A percentile compares a stretch with the other conserved stretches of the same genome.
Evolutionary conservation across 345 rosid genomes (phyloP).

Genomic region (Eucalyptus paniculata): DNA sequence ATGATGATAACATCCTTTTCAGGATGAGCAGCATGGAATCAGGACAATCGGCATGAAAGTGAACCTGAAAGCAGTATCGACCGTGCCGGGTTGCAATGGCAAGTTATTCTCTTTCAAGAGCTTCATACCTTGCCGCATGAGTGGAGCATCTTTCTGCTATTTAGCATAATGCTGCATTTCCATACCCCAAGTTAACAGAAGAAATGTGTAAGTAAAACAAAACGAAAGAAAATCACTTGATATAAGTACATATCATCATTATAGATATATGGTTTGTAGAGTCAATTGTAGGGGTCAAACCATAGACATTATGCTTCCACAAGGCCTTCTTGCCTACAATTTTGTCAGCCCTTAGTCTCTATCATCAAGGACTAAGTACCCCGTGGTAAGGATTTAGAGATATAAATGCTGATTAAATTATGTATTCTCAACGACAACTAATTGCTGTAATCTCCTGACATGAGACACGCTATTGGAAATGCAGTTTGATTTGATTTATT

Average conservation of each 20-base stretch:
- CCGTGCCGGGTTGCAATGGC: no score
- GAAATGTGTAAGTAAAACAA: not conserved
- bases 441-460: not conserved
- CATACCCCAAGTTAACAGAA: no score
- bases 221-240: not conserved
- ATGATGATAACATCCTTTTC: no score
- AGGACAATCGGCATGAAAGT: no score
- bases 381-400: not conserved
- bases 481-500: not conserved
- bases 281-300: slow-evolving; percentile 6
- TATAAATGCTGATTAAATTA: not conserved
- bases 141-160: no score
- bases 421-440: not conserved
- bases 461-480: not conserved
- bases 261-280: no score
- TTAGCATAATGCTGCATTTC: no score
- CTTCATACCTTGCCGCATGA: no score
- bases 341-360: not conserved
- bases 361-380: not conserved
- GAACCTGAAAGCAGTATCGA: no score
- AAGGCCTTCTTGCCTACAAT: slow-evolving; percentile 52
- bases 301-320: slow-evolving; percentile 64
- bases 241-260: not conserved
- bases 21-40: no score
- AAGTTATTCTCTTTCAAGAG: no score